Evolutionary conservation across 768 basidiomycete species (phyloP), one percentile per base, ranked within the genome.

Genomic region (Suillus ampliporus): DNA sequence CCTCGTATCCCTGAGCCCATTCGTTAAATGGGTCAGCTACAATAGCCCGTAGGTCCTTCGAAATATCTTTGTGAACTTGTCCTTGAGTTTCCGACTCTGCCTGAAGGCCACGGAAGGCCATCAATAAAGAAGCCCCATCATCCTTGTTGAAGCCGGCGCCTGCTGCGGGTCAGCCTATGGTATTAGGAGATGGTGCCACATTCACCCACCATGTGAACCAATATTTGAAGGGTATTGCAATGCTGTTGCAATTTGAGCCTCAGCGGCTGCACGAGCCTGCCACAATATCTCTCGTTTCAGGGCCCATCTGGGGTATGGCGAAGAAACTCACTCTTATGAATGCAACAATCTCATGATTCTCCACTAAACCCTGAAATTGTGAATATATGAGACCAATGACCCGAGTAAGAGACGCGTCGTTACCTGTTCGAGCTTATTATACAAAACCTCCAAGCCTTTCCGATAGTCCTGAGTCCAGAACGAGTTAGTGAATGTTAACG

Each of bases 401-500:
- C 9, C 35, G 58, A 35, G 65, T 19, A 65, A 46, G 52, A 58
- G 44, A 41, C 54, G 38, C 38, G 9, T 48, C 15, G 69, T 54
- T 64, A 89, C 93, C 83, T 92, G 90, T 68, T 94, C 89, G 28
- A 95, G 86, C 75, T 92, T 89, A 48, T 71, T 75, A 72, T 86
- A 94, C 37, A 95, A 77, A 26, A 91, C 84, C 65, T 97, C 88
- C 34, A 97, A 83, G 38, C 95, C 95, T 63, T 79, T 85, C 50
- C 92, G 83, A 72, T 94, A 95, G 79, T 95, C 94, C 74, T 93
- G 90, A 17, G 94, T 86, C 95, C 95, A 97, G 80, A 97, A 97
- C 35, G 94, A 95, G 75, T 97, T 96, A 61, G 83, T 87, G 74
- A 97, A 97, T 17, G 85, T 85, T 62, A 94, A 82, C n/a, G 95